A percentile compares a stretch with the other conserved stretches of the same genome.
Conservation (phyloP, 1,284 basidiomycete species). For the Papiliotrema laurentii region DNA sequence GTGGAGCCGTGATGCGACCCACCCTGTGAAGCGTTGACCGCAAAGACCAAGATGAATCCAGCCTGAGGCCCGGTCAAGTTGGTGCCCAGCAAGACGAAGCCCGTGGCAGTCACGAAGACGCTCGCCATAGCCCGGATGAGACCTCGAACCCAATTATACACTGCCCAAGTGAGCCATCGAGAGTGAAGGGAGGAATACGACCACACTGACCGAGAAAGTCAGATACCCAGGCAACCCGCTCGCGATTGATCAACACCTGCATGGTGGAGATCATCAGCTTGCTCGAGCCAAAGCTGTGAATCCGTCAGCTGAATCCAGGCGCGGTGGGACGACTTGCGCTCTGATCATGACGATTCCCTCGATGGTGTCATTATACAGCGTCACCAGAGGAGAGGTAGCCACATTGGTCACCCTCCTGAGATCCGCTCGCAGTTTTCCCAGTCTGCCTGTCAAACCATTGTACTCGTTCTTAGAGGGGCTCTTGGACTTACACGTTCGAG, state of each 20-base stretch:
- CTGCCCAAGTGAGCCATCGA: slow-evolving; percentile 6
- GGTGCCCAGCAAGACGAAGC: slow-evolving; percentile 48
- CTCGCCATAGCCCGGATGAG: slow-evolving; percentile 30
- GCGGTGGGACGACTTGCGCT: slow-evolving; percentile 27
- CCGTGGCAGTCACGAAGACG: slow-evolving; percentile 38
- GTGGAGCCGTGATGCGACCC: slow-evolving; percentile 10
- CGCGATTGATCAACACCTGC: slow-evolving; percentile 34
- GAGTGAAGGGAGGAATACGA: not conserved
- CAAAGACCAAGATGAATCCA: slow-evolving; percentile 50
- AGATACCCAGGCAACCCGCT: slow-evolving; percentile 30
- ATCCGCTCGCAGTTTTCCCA: slow-evolving; percentile 41
- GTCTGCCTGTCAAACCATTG: slow-evolving; percentile 11
- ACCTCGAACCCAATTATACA: slow-evolving; percentile 36
- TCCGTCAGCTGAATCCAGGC: not conserved
- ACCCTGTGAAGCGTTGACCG: slow-evolving; percentile 40
- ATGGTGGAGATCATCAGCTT: slow-evolving; percentile 38
- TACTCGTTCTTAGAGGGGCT: not conserved
- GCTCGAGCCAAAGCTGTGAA: slow-evolving; percentile 32
- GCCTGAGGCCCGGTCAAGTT: slow-evolving; percentile 42
- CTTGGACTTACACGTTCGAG: slow-evolving; percentile 22
- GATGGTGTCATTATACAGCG: slow-evolving; percentile 49
- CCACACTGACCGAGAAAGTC: slow-evolving; percentile 26
- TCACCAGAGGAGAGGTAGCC: slow-evolving; percentile 47
- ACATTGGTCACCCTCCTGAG: slow-evolving; percentile 38
- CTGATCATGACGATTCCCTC: slow-evolving; percentile 50